Evolutionary conservation across 75 land plant species (phyloP).

Genomic region (Larix kaempferi): DNA sequence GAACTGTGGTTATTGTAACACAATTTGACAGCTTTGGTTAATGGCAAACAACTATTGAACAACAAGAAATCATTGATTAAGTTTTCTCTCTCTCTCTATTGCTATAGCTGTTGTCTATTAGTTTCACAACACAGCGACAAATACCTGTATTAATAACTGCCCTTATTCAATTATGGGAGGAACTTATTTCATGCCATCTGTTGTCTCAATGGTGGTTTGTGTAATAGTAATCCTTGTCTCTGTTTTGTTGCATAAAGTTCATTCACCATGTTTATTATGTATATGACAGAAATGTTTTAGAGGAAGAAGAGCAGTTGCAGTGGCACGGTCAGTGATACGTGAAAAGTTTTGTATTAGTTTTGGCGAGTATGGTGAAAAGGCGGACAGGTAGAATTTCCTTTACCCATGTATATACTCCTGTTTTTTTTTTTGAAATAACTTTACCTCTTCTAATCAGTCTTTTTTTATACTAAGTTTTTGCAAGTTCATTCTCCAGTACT

Average conservation of each 20-base stretch:
- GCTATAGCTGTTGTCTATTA: too few relatives aligned
- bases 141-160: too few relatives aligned
- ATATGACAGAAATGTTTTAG: slow-evolving; percentile 82
- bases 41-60: too few relatives aligned
- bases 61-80: too few relatives aligned
- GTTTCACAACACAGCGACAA: too few relatives aligned
- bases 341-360: slow-evolving; percentile 51
- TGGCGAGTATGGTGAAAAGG: slow-evolving; percentile 65
- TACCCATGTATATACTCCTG: neutral
- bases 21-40: too few relatives aligned
- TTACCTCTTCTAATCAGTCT: neutral
- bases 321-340: slow-evolving; percentile 46
- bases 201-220: neutral
- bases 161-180: too few relatives aligned
- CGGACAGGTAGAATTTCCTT: slow-evolving; percentile 41
- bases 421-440: neutral
- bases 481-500: neutral
- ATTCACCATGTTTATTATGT: neutral
- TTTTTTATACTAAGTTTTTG: neutral
- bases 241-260: neutral
- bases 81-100: too few relatives aligned
- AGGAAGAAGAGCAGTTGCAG: slow-evolving; percentile 66
- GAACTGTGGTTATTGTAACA: too few relatives aligned
- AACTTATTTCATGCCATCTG: too few relatives aligned
- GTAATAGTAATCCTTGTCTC: neutral